Evolutionary conservation across 2,329 filamentous ascomycete species (phyloP).

Genomic region (Fusarium chaquense): DNA sequence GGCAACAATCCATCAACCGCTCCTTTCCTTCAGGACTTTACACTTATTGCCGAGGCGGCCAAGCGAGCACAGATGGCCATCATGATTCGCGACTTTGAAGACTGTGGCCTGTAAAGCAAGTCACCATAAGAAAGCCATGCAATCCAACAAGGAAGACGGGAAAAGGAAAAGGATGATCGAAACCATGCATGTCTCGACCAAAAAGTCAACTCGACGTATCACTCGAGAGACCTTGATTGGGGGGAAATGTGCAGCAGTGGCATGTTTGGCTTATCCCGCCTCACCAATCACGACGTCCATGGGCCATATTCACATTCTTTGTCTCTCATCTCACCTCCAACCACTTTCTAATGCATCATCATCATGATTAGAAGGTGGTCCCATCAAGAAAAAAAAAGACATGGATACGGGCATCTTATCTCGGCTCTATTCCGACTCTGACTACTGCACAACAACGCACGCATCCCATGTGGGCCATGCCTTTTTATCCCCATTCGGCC

Average conservation of each 20-base stretch:
- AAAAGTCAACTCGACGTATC: slow-evolving; percentile 10
- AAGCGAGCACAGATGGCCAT: slow-evolving; percentile 93
- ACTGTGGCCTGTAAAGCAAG: slow-evolving; percentile 68
- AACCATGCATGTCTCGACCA: background rate
- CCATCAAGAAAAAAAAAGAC: slow-evolving; percentile 19
- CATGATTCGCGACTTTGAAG: slow-evolving; percentile 87
- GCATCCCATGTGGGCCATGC: slow-evolving; percentile 31
- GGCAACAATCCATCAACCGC: slow-evolving; percentile 60
- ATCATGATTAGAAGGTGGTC: slow-evolving; percentile 35
- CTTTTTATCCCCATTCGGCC: slow-evolving; percentile 18
- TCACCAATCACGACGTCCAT: slow-evolving; percentile 22
- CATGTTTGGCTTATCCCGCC: slow-evolving; percentile 20
- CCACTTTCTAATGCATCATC: slow-evolving; percentile 10
- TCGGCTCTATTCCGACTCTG: slow-evolving; percentile 24
- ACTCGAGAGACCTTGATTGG: background rate
- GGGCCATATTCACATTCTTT: slow-evolving; percentile 25
- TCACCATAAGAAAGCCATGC: background rate
- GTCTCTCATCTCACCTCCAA: slow-evolving; percentile 12
- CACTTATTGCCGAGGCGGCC: slow-evolving; percentile 89
- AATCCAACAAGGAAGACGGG: background rate
- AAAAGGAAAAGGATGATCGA: background rate
- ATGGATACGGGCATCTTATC: slow-evolving; percentile 1
- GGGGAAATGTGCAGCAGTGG: slow-evolving; percentile 21
- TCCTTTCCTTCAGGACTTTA: slow-evolving; percentile 82
- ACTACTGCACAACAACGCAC: background rate